Conservation (phyloP, 2,329 filamentous ascomycete species). For the Xylariaceae sp. region DNA sequence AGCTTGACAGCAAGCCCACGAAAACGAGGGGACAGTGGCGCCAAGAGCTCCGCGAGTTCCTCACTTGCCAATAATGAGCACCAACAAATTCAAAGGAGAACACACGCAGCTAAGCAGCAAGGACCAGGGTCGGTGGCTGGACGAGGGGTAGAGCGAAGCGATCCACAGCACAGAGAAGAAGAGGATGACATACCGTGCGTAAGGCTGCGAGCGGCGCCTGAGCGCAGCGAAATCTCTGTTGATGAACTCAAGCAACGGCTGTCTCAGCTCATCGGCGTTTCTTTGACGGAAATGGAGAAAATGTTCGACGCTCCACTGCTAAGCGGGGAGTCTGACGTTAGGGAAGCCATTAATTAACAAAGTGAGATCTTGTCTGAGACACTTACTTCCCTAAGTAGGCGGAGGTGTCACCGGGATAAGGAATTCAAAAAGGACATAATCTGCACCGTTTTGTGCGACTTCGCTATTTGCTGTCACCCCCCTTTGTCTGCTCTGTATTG, state of each 20-base stretch:
- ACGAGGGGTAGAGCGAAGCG: not conserved
- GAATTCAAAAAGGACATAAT: no score
- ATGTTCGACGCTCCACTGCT: no score
- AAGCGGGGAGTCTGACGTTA: no score
- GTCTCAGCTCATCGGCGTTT: slow-evolving; percentile 28
- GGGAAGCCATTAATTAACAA: no score
- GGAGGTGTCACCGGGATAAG: no score
- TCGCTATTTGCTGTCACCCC: no score
- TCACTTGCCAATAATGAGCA: not conserved
- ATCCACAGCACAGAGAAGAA: not conserved
- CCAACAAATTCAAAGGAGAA: not conserved
- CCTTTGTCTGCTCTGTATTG: no score
- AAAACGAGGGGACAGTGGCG: slow-evolving; percentile 3
- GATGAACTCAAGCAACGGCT: slow-evolving; percentile 31
- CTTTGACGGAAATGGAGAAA: slow-evolving; percentile 27
- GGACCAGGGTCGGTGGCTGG: not conserved
- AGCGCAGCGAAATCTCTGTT: slow-evolving; percentile 26
- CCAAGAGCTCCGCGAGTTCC: not conserved
- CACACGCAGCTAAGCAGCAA: not conserved
- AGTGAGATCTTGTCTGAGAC: no score
- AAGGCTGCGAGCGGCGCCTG: slow-evolving; percentile 8
- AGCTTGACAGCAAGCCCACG: slow-evolving; percentile 1
- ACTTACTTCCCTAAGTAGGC: no score
- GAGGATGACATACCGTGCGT: slow-evolving; percentile 4
- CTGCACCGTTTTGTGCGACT: no score